phyloP scores from a whole-genome alignment of 495 filamentous ascomycete species.

The Podospora australis region DNA sequence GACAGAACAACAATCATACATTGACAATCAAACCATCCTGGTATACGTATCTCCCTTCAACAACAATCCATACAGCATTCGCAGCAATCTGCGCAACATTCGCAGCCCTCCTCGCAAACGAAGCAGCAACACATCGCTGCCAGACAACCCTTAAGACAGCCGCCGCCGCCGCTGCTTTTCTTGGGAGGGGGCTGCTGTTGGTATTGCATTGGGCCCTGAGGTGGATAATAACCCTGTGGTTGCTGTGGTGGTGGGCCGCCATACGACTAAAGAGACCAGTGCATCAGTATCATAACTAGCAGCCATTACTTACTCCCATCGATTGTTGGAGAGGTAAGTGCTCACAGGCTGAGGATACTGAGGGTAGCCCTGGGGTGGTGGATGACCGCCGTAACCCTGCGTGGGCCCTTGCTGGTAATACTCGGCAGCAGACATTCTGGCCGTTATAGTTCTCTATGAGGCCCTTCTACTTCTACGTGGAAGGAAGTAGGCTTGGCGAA shows the following conservation, averaged over 20 bases:
- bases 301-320: neutral
- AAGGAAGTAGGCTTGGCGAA: no score
- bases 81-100: conserved; percentile 66
- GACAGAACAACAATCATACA: no score
- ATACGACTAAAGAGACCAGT: conserved; percentile 11
- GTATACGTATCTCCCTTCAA: no score
- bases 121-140: conserved; percentile 72
- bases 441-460: neutral
- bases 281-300: conserved; percentile 1
- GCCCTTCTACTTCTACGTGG: no score
- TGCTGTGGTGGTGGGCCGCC: conserved; percentile 9
- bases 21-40: no score
- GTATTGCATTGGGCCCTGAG: conserved; percentile 41
- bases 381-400: neutral
- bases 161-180: conserved; percentile 43
- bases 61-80: conserved; percentile 57
- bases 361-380: conserved; percentile 16
- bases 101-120: conserved; percentile 70
- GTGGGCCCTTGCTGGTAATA: conserved; percentile 26
- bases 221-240: conserved; percentile 25
- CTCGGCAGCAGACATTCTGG: conserved; percentile 25
- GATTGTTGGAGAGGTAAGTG: neutral
- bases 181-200: conserved; percentile 53
- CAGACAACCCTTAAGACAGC: conserved; percentile 60
- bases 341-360: conserved; percentile 28